Evolutionary conservation across 441 rosid species (phyloP).

Genomic region (Euphorbia neoarborescens): DNA sequence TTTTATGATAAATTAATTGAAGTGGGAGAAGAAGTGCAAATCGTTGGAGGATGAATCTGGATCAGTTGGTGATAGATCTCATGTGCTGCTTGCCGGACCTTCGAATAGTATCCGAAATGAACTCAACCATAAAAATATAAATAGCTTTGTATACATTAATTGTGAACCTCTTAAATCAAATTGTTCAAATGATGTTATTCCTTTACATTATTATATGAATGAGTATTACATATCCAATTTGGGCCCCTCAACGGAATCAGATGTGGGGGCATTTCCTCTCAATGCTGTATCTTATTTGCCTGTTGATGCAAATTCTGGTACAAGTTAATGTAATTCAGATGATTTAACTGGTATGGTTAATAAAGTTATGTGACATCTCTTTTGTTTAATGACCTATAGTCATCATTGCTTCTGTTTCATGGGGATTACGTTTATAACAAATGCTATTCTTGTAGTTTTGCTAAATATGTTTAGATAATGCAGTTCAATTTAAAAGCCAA

Average conservation of each 20-base stretch:
- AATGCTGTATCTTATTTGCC: slow-evolving; percentile 28
- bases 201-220: slow-evolving; percentile 74
- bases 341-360: slow-evolving; percentile 29
- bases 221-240: slow-evolving; percentile 72
- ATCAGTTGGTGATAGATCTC: slow-evolving; percentile 29
- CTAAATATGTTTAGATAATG: slow-evolving; percentile 15
- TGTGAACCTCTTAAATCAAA: slow-evolving; percentile 30
- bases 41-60: slow-evolving; percentile 39
- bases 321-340: slow-evolving; percentile 29
- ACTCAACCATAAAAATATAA: slow-evolving; percentile 35
- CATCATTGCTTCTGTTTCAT: background rate
- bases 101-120: slow-evolving; percentile 73
- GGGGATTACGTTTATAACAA: background rate
- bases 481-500: slow-evolving; percentile 34
- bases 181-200: slow-evolving; percentile 60
- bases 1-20: slow-evolving; percentile 28
- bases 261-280: slow-evolving; percentile 27
- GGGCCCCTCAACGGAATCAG: slow-evolving; percentile 32
- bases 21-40: slow-evolving; percentile 74
- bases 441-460: slow-evolving; percentile 12
- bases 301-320: slow-evolving; percentile 16
- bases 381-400: slow-evolving; percentile 5
- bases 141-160: slow-evolving; percentile 39
- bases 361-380: slow-evolving; percentile 12
- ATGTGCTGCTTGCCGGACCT: slow-evolving; percentile 32